phyloP scores from a whole-genome alignment of 2,329 filamentous ascomycete genomes.

The Alternaria arborescens region DNA sequence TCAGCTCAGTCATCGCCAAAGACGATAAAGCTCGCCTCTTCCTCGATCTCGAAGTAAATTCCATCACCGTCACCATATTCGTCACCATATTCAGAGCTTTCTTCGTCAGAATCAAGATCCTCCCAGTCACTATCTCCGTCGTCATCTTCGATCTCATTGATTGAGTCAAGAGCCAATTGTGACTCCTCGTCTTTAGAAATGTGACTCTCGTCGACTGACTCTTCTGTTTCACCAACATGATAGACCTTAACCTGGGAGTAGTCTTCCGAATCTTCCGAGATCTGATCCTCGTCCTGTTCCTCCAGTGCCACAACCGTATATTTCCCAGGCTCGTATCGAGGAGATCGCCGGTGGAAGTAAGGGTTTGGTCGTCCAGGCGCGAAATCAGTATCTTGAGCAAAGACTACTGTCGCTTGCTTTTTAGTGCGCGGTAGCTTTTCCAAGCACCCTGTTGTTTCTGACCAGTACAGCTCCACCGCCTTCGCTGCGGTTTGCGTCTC shows the following conservation, averaged over 20 bases:
- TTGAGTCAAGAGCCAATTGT: conserved; percentile 5
- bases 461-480: conserved; percentile 40
- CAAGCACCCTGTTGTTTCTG: conserved; percentile 18
- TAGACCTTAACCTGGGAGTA: conserved; percentile 18
- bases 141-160: conserved; percentile 20
- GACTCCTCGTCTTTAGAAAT: background rate
- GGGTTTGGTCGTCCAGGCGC: conserved; percentile 28
- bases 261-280: conserved; percentile 34
- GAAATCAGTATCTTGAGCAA: conserved; percentile 34
- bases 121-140: conserved; percentile 37
- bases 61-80: conserved; percentile 22
- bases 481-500: conserved; percentile 35
- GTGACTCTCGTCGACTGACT: background rate
- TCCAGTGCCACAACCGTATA: conserved; percentile 22
- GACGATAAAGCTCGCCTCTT: conserved; percentile 33
- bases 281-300: conserved; percentile 17
- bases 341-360: conserved; percentile 38
- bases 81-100: conserved; percentile 19
- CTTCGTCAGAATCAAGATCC: conserved; percentile 20
- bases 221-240: conserved; percentile 6
- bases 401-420: conserved; percentile 25
- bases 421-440: conserved; percentile 9
- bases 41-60: conserved; percentile 27
- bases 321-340: conserved; percentile 42
- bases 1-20: conserved; percentile 31